Conservation (phyloP, 202 grass and related monocot species). For the Zizania palustris region DNA sequence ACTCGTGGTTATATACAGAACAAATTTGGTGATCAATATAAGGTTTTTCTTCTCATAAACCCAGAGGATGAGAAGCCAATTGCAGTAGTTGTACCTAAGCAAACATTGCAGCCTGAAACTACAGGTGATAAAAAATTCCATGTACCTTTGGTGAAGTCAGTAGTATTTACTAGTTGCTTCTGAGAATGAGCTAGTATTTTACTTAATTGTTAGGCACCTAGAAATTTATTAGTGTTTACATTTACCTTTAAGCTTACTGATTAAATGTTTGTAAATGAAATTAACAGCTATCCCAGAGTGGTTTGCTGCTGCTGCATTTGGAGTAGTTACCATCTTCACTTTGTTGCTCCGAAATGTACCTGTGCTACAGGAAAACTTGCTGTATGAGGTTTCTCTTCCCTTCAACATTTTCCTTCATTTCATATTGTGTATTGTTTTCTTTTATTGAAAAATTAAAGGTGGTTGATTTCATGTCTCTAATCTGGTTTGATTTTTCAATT, state of each 20-base stretch:
- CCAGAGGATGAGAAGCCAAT: conserved; percentile 93
- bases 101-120: conserved; percentile 69
- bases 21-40: conserved; percentile 94
- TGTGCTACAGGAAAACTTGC: conserved; percentile 84
- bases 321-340: conserved; percentile 85
- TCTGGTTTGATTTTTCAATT: conserved; percentile 11
- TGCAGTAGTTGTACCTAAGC: conserved; percentile 82
- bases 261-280: conserved; percentile 19
- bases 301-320: conserved; percentile 90
- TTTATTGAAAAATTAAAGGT: conserved; percentile 3
- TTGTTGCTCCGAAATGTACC: conserved; percentile 95
- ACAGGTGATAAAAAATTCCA: conserved; percentile 55
- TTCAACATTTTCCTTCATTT: conserved; percentile 34
- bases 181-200: conserved; percentile 25
- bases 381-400: conserved; percentile 93
- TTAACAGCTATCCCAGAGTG: conserved; percentile 86
- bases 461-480: background rate
- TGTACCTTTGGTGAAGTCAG: background rate
- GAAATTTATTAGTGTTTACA: conserved; percentile 12
- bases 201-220: conserved; percentile 2
- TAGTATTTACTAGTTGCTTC: background rate
- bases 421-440: conserved; percentile 29
- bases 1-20: conserved; percentile 57
- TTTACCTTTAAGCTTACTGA: conserved; percentile 35
- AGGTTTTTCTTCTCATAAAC: conserved; percentile 92